phyloP scores from a whole-genome alignment of 257 asterid genomes.

The Solanum tarapatanum region DNA sequence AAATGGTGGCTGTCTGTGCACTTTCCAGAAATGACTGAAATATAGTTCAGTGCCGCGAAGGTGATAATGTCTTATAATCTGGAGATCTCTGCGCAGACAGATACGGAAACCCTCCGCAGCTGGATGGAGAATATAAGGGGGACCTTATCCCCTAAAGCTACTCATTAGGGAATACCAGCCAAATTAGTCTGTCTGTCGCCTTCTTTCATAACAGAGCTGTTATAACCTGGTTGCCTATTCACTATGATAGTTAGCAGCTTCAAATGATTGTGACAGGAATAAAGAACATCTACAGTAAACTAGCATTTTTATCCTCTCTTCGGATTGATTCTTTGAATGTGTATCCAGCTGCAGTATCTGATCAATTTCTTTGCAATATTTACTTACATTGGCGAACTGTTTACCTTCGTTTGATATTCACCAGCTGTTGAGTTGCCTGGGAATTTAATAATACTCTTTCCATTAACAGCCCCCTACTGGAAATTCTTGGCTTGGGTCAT shows the following conservation, averaged over 20 bases:
- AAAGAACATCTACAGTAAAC: background rate
- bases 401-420: background rate
- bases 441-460: constrained; percentile 1
- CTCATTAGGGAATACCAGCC: no score
- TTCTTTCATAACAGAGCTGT: background rate
- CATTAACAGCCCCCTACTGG: constrained; percentile 73
- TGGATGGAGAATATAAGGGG: no score
- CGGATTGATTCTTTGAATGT: background rate
- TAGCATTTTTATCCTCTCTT: background rate
- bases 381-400: background rate
- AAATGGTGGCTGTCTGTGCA: background rate
- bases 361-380: background rate
- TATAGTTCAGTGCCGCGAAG: background rate
- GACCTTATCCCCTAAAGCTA: no score
- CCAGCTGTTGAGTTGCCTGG: constrained; percentile 6
- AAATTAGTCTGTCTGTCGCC: no score
- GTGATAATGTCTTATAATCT: background rate
- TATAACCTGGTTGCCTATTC: background rate
- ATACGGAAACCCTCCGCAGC: background rate
- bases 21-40: background rate
- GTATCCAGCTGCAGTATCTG: background rate
- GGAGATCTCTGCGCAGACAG: background rate
- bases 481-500: constrained; percentile 96
- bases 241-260: background rate
- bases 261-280: background rate